Percentiles rank a stretch among this genome's conserved stretches.
Evolutionary conservation across 495 filamentous ascomycete genomes (phyloP).

Genomic region (Lineolata rhizophorae): DNA sequence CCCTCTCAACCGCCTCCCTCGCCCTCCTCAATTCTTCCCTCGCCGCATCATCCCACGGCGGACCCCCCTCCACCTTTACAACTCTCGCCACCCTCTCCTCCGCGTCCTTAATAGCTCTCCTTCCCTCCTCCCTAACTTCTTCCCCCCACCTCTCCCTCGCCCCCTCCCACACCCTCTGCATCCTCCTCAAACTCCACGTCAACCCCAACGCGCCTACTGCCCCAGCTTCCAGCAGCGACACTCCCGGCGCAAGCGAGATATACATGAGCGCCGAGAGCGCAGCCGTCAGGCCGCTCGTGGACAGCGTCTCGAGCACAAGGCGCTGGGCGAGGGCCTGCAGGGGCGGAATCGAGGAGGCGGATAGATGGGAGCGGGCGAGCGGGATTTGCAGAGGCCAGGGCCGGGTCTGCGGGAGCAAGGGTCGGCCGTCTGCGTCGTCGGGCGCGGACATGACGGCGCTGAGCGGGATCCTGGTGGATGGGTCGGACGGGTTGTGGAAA

Average conservation of each 20-base stretch:
- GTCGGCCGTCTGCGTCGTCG: too few species aligned
- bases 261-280: slow-evolving; percentile 48
- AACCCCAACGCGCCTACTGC: slow-evolving; percentile 61
- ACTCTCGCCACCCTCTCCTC: slow-evolving; percentile 40
- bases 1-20: slow-evolving; percentile 19
- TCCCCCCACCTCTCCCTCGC: slow-evolving; percentile 50
- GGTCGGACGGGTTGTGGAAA: too few species aligned
- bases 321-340: slow-evolving; percentile 65
- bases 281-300: slow-evolving; percentile 36
- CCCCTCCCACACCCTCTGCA: slow-evolving; percentile 63
- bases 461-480: too few species aligned
- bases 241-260: slow-evolving; percentile 30
- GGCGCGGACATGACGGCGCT: too few species aligned
- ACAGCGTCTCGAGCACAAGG: slow-evolving; percentile 51
- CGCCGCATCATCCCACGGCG: slow-evolving; percentile 16
- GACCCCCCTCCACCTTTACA: slow-evolving; percentile 29
- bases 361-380: slow-evolving; percentile 32
- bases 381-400: slow-evolving; percentile 22
- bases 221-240: slow-evolving; percentile 48
- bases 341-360: slow-evolving; percentile 40
- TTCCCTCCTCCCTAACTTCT: slow-evolving; percentile 59
- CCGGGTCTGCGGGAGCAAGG: too few species aligned
- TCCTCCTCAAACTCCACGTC: slow-evolving; percentile 44
- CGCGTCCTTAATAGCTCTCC: slow-evolving; percentile 42
- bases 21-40: slow-evolving; percentile 21